These are phyloP conservation scores for Mangifera indica DNA, from an alignment of 345 rosid species.

Conservation along the genomic window DNA sequence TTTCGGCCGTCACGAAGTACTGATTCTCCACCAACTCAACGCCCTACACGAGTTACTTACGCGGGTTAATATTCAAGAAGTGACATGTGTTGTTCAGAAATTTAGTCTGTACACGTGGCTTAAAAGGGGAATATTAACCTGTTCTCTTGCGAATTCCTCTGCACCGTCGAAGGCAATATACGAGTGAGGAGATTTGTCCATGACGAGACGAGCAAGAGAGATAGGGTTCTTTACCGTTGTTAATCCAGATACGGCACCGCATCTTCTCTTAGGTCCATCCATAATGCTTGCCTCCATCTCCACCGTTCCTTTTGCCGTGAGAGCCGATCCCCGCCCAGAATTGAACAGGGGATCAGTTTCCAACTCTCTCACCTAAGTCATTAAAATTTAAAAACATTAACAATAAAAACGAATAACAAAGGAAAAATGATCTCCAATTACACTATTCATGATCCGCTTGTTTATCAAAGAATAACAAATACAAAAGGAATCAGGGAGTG, in stretches of 20 bases:
- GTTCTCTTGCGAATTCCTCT: slow-evolving; percentile 80
- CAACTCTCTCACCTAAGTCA: slow-evolving; percentile 66
- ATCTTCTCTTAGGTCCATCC: slow-evolving; percentile 82
- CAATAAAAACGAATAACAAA: too few species aligned
- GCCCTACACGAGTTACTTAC: slow-evolving; percentile 40
- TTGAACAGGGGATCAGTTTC: slow-evolving; percentile 92
- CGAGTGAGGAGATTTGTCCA: slow-evolving; percentile 97
- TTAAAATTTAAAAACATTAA: not conserved
- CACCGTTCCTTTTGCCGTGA: slow-evolving; percentile 82
- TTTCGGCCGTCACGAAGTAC: slow-evolving; percentile 80
- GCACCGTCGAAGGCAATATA: slow-evolving; percentile 92
- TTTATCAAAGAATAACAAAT: too few species aligned
- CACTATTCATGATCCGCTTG: too few species aligned
- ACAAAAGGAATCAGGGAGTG: not conserved
- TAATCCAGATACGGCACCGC: slow-evolving; percentile 91
- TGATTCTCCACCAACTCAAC: slow-evolving; percentile 79
- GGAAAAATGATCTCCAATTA: too few species aligned
- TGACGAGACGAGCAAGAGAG: slow-evolving; percentile 90
- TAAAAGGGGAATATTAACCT: slow-evolving; percentile 33
- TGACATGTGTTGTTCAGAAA: not conserved
- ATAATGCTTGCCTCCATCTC: slow-evolving; percentile 99
- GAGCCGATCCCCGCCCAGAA: slow-evolving; percentile 93
- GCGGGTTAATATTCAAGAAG: not conserved
- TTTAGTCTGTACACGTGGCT: not conserved
- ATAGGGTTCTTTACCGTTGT: slow-evolving; percentile 86